Conservation (phyloP, 2,329 filamentous ascomycete species). For the Paecilomyces sp. region DNA sequence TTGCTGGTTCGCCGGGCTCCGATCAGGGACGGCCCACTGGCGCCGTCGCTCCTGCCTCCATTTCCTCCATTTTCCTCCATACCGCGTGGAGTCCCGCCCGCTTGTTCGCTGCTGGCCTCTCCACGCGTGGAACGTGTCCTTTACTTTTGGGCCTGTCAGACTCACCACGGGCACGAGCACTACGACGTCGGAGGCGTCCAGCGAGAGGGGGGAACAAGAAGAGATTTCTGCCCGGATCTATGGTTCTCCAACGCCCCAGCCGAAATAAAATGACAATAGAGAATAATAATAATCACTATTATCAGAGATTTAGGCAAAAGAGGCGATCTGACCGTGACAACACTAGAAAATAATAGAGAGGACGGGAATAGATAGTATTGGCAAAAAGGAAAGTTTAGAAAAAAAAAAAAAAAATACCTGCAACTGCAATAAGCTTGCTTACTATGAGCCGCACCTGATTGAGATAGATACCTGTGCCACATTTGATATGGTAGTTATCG, state of each 20-base stretch:
- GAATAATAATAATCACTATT: no score
- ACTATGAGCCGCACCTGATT: neutral
- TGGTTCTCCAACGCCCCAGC: no score
- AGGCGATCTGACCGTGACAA: no score
- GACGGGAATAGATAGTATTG: no score
- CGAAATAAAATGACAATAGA: no score
- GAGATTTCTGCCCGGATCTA: no score
- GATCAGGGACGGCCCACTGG: neutral
- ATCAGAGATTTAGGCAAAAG: no score
- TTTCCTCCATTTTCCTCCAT: neutral
- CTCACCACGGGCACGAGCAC: neutral
- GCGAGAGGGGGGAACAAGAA: neutral
- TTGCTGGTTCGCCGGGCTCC: slow-evolving; percentile 8
- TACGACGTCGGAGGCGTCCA: neutral
- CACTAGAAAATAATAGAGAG: no score
- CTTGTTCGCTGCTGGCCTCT: neutral
- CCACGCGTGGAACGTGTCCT: neutral
- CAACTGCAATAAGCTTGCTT: no score
- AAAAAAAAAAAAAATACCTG: no score
- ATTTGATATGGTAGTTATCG: neutral
- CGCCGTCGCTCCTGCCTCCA: neutral
- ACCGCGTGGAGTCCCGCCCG: neutral
- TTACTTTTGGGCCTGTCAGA: neutral
- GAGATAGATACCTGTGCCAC: neutral
- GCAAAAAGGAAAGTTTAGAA: no score